A percentile compares a stretch with the other conserved stretches of the same genome.
Conservation (phyloP, 2,329 filamentous ascomycete species). For the Phoma sp. region DNA sequence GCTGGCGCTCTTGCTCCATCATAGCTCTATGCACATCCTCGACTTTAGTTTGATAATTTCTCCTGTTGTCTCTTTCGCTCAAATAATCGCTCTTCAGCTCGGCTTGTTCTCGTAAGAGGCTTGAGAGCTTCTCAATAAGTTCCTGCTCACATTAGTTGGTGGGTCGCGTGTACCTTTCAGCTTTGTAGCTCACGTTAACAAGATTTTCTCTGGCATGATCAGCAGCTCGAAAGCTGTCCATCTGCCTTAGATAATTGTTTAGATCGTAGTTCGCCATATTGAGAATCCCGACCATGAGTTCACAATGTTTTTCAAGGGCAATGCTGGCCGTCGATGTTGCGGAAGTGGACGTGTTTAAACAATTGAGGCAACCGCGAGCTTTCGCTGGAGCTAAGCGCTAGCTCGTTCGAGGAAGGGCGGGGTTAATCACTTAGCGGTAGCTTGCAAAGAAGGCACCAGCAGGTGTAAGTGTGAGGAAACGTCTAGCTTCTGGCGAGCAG, state of each 20-base stretch:
- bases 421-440: neutral
- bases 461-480: neutral
- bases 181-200: constrained; percentile 28
- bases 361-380: constrained; percentile 5
- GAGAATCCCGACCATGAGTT: constrained; percentile 8
- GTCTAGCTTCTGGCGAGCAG: neutral
- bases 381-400: constrained; percentile 1
- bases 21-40: constrained; percentile 29
- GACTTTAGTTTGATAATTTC: constrained; percentile 37
- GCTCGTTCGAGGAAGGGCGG: constrained; percentile 1
- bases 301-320: neutral
- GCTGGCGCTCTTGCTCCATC: constrained; percentile 28
- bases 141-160: constrained; percentile 39
- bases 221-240: constrained; percentile 43
- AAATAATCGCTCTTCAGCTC: constrained; percentile 40
- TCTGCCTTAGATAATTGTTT: constrained; percentile 31
- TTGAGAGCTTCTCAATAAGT: constrained; percentile 36
- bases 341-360: neutral
- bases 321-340: neutral
- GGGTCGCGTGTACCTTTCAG: constrained; percentile 4
- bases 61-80: constrained; percentile 40
- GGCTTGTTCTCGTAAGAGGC: constrained; percentile 31
- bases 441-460: neutral
- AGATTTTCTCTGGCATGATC: constrained; percentile 47
- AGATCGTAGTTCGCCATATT: constrained; percentile 29